Conservation (phyloP, 1,284 basidiomycete species). For the Kalmanozyma brasiliensis region DNA sequence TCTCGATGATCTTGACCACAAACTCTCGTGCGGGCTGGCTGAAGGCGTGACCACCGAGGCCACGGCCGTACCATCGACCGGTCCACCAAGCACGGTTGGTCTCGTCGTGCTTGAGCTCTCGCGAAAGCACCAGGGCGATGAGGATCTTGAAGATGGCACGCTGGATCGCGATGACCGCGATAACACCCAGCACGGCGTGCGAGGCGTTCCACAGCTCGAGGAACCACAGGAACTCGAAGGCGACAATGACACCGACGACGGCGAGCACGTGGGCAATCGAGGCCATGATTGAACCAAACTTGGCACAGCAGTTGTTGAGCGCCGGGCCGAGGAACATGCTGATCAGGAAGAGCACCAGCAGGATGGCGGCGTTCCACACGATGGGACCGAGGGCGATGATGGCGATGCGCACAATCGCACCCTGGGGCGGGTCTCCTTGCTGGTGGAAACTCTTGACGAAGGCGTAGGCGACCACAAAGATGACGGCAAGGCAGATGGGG, state of each 20-base stretch:
- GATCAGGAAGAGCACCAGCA: slow-evolving; percentile 85
- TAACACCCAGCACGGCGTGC: slow-evolving; percentile 76
- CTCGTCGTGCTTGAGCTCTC: slow-evolving; percentile 68
- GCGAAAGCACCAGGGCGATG: slow-evolving; percentile 64
- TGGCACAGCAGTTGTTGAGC: slow-evolving; percentile 75
- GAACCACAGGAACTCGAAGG: slow-evolving; percentile 78
- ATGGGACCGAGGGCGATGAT: slow-evolving; percentile 93
- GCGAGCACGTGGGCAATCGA: slow-evolving; percentile 65
- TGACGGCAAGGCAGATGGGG: slow-evolving; percentile 63
- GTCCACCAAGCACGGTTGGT: slow-evolving; percentile 69
- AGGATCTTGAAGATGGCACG: slow-evolving; percentile 68
- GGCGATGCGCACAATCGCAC: slow-evolving; percentile 89
- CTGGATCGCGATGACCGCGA: slow-evolving; percentile 68
- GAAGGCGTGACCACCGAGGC: slow-evolving; percentile 66
- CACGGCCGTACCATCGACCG: slow-evolving; percentile 67
- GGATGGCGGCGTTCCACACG: slow-evolving; percentile 90
- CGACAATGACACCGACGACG: slow-evolving; percentile 63
- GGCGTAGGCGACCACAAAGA: slow-evolving; percentile 66
- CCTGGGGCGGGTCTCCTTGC: slow-evolving; percentile 66
- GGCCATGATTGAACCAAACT: slow-evolving; percentile 67
- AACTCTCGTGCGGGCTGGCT: slow-evolving; percentile 67
- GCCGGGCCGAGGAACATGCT: slow-evolving; percentile 93
- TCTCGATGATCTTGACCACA: slow-evolving; percentile 68
- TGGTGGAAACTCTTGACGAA: slow-evolving; percentile 67
- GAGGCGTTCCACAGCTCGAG: slow-evolving; percentile 90